Conservation (phyloP, 129 eudicot species). For the Centella asiatica region DNA sequence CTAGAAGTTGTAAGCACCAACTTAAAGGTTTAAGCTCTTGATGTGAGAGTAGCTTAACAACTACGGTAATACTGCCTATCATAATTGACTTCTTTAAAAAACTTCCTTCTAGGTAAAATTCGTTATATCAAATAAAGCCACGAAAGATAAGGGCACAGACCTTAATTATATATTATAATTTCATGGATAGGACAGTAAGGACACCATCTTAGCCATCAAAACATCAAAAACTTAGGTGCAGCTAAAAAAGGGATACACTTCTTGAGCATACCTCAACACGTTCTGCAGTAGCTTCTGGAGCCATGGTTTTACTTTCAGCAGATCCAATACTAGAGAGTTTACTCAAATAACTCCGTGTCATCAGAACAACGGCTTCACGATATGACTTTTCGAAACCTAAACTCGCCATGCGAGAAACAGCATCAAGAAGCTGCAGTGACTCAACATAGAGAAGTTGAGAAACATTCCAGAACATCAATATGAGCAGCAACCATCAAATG, state of each 20-base stretch:
- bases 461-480: slow-evolving; percentile 16
- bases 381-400: slow-evolving; percentile 98
- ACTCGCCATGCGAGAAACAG: slow-evolving; percentile 98
- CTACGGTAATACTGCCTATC: too few species aligned
- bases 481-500: background rate
- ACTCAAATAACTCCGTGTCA: slow-evolving; percentile 84
- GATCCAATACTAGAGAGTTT: slow-evolving; percentile 83
- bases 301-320: slow-evolving; percentile 91
- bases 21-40: background rate
- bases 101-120: too few species aligned
- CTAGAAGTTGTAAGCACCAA: background rate
- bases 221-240: background rate
- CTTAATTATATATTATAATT: background rate
- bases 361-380: slow-evolving; percentile 92
- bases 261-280: slow-evolving; percentile 76
- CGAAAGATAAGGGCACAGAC: background rate
- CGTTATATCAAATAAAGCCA: too few species aligned
- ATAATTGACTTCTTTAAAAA: too few species aligned
- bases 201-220: background rate
- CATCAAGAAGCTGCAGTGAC: slow-evolving; percentile 98
- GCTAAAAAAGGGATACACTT: background rate
- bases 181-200: background rate
- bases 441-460: slow-evolving; percentile 51
- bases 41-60: background rate
- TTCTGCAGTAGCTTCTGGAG: slow-evolving; percentile 90